Conservation (phyloP, 331 rosid species). For the Arachis monticola region DNA sequence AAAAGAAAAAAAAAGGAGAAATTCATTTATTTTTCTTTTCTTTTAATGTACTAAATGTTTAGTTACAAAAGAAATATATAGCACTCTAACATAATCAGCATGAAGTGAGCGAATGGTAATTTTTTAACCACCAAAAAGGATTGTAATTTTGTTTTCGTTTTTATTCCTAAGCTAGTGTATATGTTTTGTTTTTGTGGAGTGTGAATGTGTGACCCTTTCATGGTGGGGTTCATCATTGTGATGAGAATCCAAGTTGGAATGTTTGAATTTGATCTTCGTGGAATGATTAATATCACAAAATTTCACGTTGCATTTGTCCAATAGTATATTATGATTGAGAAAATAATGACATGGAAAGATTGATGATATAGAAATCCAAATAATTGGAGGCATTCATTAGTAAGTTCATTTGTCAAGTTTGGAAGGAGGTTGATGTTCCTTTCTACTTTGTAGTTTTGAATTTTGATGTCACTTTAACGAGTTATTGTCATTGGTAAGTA, state of each 20-base stretch:
- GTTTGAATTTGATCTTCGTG: constrained; percentile 28
- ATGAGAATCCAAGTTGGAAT: constrained; percentile 5
- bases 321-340: neutral
- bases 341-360: neutral
- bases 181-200: neutral
- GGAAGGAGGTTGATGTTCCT: constrained; percentile 43
- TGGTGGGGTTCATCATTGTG: neutral
- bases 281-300: neutral
- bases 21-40: no score
- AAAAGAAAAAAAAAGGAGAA: no score
- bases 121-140: no score
- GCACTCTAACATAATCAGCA: no score
- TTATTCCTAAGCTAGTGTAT: no score
- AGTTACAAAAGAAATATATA: no score
- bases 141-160: no score
- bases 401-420: constrained; percentile 19
- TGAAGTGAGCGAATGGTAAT: no score
- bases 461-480: neutral
- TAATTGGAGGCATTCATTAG: constrained; percentile 23
- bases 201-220: neutral
- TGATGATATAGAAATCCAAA: constrained; percentile 23
- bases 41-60: no score
- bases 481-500: neutral
- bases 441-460: constrained; percentile 30
- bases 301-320: constrained; percentile 13